Conservation (phyloP, 1,139 yeast species). For the Yamadazyma oceani region DNA sequence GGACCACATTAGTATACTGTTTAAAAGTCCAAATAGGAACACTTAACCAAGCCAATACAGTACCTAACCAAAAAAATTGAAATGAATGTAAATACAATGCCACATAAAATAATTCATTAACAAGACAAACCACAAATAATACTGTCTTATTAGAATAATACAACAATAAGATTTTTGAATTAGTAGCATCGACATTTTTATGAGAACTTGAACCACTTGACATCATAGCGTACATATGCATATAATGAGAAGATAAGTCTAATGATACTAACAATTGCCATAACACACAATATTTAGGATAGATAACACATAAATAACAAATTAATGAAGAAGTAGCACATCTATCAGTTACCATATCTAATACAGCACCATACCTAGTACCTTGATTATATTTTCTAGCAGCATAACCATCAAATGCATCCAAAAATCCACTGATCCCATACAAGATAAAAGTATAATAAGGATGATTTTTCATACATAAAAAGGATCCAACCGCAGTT, state of each 20-base stretch:
- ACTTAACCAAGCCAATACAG: conserved; percentile 61
- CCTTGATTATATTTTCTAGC: conserved; percentile 90
- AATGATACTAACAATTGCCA: conserved; percentile 86
- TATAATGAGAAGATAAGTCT: conserved; percentile 93
- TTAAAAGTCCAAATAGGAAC: conserved; percentile 90
- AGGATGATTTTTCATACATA: conserved; percentile 83
- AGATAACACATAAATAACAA: conserved; percentile 78
- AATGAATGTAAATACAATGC: conserved; percentile 80
- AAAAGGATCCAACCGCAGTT: conserved; percentile 76
- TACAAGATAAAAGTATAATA: conserved; percentile 72
- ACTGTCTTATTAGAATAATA: conserved; percentile 87
- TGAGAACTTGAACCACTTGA: conserved; percentile 79
- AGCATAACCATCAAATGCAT: conserved; percentile 95
- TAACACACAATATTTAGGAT: conserved; percentile 62
- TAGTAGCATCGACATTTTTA: conserved; percentile 74
- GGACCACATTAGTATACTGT: conserved; percentile 87
- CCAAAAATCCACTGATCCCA: conserved; percentile 85
- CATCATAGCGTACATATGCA: conserved; percentile 97
- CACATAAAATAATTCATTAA: conserved; percentile 89
- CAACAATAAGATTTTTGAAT: conserved; percentile 70
- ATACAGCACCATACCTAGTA: conserved; percentile 90
- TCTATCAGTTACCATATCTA: conserved; percentile 98
- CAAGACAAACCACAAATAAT: conserved; percentile 84
- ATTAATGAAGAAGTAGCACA: conserved; percentile 92
- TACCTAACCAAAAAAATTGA: conserved; percentile 65